Evolutionary conservation across 2,329 filamentous ascomycete genomes (phyloP), one percentile per base, ranked within the genome.

Genomic region (Claviceps sp.): DNA sequence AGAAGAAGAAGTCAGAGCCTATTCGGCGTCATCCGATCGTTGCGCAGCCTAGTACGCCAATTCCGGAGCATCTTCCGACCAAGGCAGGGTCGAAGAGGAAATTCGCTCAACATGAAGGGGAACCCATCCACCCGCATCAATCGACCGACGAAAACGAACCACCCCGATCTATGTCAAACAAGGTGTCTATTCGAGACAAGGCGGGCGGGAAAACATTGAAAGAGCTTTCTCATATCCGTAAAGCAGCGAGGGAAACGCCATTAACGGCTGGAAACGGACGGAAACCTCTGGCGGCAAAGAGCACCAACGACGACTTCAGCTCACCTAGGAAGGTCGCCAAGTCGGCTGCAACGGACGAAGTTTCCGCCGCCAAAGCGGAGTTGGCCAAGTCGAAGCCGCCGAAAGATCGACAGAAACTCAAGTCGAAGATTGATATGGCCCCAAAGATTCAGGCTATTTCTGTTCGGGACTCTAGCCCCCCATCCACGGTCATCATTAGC

Each of bases 51-150:
- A 24, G 36, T 18, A 46, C 34, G 38, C 53, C 44, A 20, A 18
- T 30, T 26, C 24, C 61, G 41, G 42, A 53, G 16, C 51, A 55
- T 13, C 54, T 55, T 11, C 47, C 52, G 47, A 52, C 59, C 41
- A 81, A 76, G 63, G 63, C 70, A 36, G 73, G 74, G 47, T 71
- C 77, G 50, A 84, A 84, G 68, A 70, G 80, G 50, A 84, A 84
- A 59, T 70, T 74, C 47, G 74, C 72, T 37, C 70, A 75, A 47
- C 79, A 82, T 18, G 79, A 82, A 44, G 34, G 5, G 13, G 44
- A 36, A 18, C 65, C 64, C 9, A 56, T 54, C 2, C 62, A 62
- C 36, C 61, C 58, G 2, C 58, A 60, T 11, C 58, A 50, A 36
- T 47, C 51, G 7, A 56, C 56, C 24, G 55, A 66, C 44, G 65